phyloP scores from a whole-genome alignment of 306 rosid genomes.

The Crotalaria pallida region DNA sequence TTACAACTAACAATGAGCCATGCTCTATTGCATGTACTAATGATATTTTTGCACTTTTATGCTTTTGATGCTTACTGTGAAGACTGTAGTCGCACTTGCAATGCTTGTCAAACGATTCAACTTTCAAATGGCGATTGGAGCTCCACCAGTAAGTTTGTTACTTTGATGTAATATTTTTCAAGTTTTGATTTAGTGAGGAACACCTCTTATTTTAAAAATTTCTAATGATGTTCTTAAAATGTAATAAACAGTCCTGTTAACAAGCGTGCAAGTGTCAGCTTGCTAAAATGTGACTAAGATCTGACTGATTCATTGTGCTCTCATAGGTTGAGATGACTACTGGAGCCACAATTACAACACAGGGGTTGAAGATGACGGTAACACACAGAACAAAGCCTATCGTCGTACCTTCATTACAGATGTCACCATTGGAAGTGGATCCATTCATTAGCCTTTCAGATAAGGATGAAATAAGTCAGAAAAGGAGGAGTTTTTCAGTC shows the following conservation, averaged over 20 bases:
- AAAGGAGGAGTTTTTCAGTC: conserved; percentile 48
- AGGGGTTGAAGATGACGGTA: conserved; percentile 85
- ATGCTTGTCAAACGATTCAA: conserved; percentile 84
- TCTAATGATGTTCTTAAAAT: too few species aligned
- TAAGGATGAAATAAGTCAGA: conserved; percentile 42
- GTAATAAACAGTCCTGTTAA: neutral
- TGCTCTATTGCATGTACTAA: conserved; percentile 2
- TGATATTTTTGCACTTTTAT: neutral
- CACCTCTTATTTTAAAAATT: neutral
- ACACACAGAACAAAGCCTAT: conserved; percentile 76
- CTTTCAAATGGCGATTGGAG: conserved; percentile 82
- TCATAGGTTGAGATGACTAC: conserved; percentile 91
- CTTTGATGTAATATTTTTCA: neutral
- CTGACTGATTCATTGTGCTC: conserved; percentile 8
- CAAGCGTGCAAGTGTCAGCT: neutral
- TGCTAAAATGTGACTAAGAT: neutral
- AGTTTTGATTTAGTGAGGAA: conserved; percentile 1
- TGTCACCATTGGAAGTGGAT: conserved; percentile 41
- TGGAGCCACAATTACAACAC: conserved; percentile 92
- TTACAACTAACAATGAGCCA: neutral
- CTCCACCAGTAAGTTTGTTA: conserved; percentile 71
- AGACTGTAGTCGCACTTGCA: conserved; percentile 86
- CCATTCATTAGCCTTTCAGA: conserved; percentile 34
- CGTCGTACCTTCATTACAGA: conserved; percentile 62
- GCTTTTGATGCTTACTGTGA: conserved; percentile 23